phyloP scores from a whole-genome alignment of 106 monocot species.

The Iris macrosiphon region DNA sequence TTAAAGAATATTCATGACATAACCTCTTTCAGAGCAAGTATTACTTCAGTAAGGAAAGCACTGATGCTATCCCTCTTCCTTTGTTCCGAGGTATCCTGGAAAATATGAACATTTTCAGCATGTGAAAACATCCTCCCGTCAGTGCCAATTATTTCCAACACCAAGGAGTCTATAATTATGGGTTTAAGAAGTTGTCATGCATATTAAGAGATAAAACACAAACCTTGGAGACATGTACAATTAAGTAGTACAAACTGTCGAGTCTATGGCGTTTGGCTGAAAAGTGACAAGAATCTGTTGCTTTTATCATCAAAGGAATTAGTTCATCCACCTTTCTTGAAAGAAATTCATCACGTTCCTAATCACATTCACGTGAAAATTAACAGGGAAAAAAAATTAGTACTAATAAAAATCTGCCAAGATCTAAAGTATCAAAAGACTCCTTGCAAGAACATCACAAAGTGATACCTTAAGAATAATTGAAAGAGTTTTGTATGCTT shows the following conservation, averaged over 20 bases:
- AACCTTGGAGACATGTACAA: conserved; percentile 72
- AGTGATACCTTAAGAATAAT: conserved; percentile 64
- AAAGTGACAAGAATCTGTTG: conserved; percentile 59
- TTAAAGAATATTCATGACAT: conserved; percentile 8
- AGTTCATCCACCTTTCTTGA: conserved; percentile 51
- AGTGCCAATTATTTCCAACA: too few relatives aligned
- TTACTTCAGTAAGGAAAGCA: conserved; percentile 86
- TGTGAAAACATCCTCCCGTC: not conserved
- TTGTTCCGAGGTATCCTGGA: conserved; percentile 52
- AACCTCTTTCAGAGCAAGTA: conserved; percentile 97
- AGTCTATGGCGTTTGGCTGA: conserved; percentile 85
- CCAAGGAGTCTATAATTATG: too few relatives aligned
- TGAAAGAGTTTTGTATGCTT: conserved; percentile 90
- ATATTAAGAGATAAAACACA: too few relatives aligned
- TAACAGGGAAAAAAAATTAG: too few relatives aligned
- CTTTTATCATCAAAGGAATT: conserved; percentile 51
- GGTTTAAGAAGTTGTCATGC: too few relatives aligned
- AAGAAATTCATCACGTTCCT: conserved; percentile 64
- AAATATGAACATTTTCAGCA: not conserved
- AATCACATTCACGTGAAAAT: conserved; percentile 1
- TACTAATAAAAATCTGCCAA: too few relatives aligned
- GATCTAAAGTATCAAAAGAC: too few relatives aligned
- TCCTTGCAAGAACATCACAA: not conserved
- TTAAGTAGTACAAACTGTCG: conserved; percentile 67
- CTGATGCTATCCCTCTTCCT: conserved; percentile 57